Conservation (phyloP, 768 basidiomycete species). For the Hericium erinaceus region DNA sequence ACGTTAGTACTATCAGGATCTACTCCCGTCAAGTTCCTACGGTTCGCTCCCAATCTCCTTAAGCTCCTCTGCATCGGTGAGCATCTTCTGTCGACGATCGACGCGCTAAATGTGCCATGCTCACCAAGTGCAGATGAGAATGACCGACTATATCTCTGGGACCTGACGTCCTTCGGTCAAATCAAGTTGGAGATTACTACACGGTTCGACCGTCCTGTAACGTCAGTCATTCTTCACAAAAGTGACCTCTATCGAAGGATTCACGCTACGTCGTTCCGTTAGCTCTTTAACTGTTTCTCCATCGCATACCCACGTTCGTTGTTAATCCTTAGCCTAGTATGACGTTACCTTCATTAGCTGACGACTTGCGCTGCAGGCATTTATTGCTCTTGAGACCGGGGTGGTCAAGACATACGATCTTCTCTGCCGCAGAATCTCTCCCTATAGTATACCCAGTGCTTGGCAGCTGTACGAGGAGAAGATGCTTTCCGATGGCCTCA, state of each 20-base stretch:
- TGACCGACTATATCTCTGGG: slow-evolving; percentile 52
- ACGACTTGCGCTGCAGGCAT: slow-evolving; percentile 24
- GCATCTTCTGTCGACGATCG: slow-evolving; percentile 8
- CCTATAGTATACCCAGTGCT: slow-evolving; percentile 62
- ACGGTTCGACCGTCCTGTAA: slow-evolving; percentile 36
- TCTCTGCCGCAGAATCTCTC: slow-evolving; percentile 54
- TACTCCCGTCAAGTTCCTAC: slow-evolving; percentile 46
- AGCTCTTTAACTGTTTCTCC: slow-evolving; percentile 56
- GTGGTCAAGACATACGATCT: slow-evolving; percentile 72
- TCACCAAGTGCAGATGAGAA: slow-evolving; percentile 32
- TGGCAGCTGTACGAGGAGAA: slow-evolving; percentile 68
- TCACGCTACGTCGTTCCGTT: not conserved
- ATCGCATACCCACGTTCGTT: slow-evolving; percentile 60
- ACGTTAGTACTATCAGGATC: slow-evolving; percentile 33
- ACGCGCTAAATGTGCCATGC: not conserved
- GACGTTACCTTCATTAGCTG: not conserved
- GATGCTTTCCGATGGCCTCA: slow-evolving; percentile 32
- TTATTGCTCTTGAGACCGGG: slow-evolving; percentile 42
- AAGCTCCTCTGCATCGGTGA: slow-evolving; percentile 57
- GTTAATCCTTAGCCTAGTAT: not conserved
- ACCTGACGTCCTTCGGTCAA: slow-evolving; percentile 40
- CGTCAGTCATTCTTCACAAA: slow-evolving; percentile 17
- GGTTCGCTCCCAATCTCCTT: slow-evolving; percentile 46
- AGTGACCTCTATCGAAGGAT: not conserved
- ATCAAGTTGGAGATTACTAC: slow-evolving; percentile 44